Conservation (phyloP, 2,329 filamentous ascomycete species). For the Setomelanomma holmii region DNA sequence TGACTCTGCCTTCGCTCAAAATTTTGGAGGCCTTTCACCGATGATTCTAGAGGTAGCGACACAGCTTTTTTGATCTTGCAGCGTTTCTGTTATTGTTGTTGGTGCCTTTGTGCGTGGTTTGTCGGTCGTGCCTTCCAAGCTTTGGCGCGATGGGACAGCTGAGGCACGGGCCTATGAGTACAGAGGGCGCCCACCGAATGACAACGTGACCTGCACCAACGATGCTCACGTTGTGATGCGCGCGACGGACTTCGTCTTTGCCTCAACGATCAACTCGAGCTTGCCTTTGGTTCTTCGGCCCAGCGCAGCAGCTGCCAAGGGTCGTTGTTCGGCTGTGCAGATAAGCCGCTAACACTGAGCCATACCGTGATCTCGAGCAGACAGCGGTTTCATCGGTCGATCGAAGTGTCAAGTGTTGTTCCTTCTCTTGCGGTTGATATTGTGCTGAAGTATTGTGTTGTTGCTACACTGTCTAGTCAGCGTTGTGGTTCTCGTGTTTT, state of each 20-base stretch:
- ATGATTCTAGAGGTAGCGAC: slow-evolving; percentile 12
- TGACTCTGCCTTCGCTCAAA: slow-evolving; percentile 16
- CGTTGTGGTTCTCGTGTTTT: slow-evolving; percentile 4
- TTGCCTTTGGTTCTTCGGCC: slow-evolving; percentile 10
- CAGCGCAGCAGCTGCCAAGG: slow-evolving; percentile 5
- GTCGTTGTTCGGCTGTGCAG: slow-evolving; percentile 17
- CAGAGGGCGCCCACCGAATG: slow-evolving; percentile 14
- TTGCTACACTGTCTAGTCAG: slow-evolving; percentile 4
- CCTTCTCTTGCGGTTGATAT: background rate
- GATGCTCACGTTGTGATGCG: background rate
- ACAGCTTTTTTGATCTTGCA: slow-evolving; percentile 26
- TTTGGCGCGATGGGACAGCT: slow-evolving; percentile 34
- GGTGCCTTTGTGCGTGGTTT: slow-evolving; percentile 8
- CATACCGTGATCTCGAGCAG: slow-evolving; percentile 15
- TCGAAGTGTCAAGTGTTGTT: background rate
- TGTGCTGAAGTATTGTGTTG: background rate
- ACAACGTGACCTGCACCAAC: background rate
- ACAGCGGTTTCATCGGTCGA: no score
- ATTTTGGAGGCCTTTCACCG: slow-evolving; percentile 31
- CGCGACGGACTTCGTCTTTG: background rate
- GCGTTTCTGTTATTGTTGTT: slow-evolving; percentile 8
- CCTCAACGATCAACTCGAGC: background rate
- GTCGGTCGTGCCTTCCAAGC: slow-evolving; percentile 27
- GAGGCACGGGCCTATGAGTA: slow-evolving; percentile 32
- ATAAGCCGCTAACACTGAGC: slow-evolving; percentile 20